phyloP scores from a whole-genome alignment of 805 yeast species.

The Brettanomyces naardenensis region DNA sequence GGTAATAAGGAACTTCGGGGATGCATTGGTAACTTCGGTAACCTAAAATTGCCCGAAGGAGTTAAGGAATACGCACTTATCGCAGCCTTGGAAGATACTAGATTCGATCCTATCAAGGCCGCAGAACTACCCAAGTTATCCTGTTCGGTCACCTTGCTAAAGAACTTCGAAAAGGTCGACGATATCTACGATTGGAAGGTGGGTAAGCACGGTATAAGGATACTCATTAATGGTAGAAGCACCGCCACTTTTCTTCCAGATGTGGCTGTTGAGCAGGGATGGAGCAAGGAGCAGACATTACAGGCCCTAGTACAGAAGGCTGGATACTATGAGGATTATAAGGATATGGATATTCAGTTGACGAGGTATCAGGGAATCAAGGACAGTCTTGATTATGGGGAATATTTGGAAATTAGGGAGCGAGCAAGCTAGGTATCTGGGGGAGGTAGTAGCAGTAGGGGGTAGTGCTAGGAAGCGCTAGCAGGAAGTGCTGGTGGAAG shows the following conservation, averaged over 20 bases:
- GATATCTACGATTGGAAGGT: constrained; percentile 68
- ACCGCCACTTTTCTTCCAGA: constrained; percentile 86
- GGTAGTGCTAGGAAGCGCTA: not conserved
- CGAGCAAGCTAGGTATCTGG: too few relatives aligned
- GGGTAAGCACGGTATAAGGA: constrained; percentile 76
- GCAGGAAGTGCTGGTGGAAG: too few relatives aligned
- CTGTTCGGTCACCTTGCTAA: constrained; percentile 58
- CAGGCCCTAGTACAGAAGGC: constrained; percentile 68
- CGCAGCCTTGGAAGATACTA: constrained; percentile 70
- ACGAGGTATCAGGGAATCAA: constrained; percentile 52
- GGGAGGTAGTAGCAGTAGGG: too few relatives aligned
- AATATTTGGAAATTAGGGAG: constrained; percentile 25
- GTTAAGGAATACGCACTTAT: constrained; percentile 52
- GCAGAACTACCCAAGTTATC: constrained; percentile 47
- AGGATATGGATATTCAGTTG: constrained; percentile 33
- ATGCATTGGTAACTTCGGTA: constrained; percentile 84
- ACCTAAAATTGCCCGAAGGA: constrained; percentile 47
- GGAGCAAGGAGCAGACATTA: constrained; percentile 70
- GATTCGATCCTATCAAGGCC: constrained; percentile 59
- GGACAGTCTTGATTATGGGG: constrained; percentile 31
- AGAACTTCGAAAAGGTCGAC: constrained; percentile 43
- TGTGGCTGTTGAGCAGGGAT: constrained; percentile 81
- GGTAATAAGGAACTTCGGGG: constrained; percentile 54
- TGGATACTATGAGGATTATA: constrained; percentile 30
- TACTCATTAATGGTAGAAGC: constrained; percentile 36